A percentile compares a stretch with the other conserved stretches of the same genome.
These are phyloP conservation scores for Alternaria gansuensis DNA, from an alignment of 2,329 filamentous ascomycete genomes.

Conservation along the genomic window DNA sequence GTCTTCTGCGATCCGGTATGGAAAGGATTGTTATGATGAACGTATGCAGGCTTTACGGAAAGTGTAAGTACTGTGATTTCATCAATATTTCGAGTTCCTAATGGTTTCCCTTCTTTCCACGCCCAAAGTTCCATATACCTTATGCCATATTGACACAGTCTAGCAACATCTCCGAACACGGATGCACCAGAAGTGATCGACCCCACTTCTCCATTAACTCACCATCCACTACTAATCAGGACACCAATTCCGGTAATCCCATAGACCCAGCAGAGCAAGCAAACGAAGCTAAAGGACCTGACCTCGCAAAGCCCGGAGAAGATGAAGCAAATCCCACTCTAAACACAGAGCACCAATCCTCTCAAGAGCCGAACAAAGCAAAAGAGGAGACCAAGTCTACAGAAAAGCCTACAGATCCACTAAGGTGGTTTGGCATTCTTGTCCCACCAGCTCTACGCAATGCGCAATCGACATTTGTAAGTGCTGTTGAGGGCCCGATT, in stretches of 20 bases:
- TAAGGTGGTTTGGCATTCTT: constrained; percentile 65
- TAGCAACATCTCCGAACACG: constrained; percentile 12
- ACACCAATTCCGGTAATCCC: neutral
- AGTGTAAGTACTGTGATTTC: constrained; percentile 50
- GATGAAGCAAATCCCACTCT: constrained; percentile 2
- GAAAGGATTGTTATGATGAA: constrained; percentile 75
- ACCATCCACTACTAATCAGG: neutral
- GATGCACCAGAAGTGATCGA: constrained; percentile 23
- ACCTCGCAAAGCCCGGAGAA: neutral
- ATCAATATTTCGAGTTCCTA: no score
- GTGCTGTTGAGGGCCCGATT: constrained; percentile 66
- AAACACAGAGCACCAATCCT: neutral
- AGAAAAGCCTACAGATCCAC: constrained; percentile 59
- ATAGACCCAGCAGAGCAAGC: neutral
- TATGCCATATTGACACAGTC: neutral
- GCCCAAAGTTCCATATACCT: neutral
- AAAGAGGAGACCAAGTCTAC: constrained; percentile 7
- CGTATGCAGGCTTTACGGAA: constrained; percentile 71
- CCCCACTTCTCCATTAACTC: constrained; percentile 14
- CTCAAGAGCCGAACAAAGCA: constrained; percentile 1
- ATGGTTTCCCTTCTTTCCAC: neutral
- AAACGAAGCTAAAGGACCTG: neutral
- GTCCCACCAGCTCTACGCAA: constrained; percentile 59
- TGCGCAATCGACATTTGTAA: constrained; percentile 68
- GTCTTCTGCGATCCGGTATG: constrained; percentile 70